Percentiles rank a stretch among this genome's conserved stretches.
phyloP scores from a whole-genome alignment of 176 grass and related monocot genomes.

The Elymus sibiricus region DNA sequence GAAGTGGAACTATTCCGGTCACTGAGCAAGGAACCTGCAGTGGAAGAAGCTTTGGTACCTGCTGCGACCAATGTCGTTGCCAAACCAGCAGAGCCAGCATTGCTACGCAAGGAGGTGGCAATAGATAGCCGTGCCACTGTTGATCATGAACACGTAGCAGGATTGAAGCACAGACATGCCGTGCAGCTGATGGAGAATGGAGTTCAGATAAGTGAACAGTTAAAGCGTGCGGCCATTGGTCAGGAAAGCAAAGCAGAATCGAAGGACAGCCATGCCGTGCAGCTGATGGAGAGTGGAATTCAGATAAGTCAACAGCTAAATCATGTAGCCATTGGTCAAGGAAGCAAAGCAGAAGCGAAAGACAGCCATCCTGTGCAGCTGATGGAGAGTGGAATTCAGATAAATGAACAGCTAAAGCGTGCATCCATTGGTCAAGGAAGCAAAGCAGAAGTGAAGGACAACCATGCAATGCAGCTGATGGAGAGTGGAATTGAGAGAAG shows the following conservation, averaged over 20 bases:
- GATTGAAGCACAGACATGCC: not conserved
- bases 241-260: not conserved
- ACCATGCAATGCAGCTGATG: not conserved
- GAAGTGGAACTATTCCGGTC: not conserved
- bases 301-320: not conserved
- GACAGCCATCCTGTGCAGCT: not conserved
- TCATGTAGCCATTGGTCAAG: not conserved
- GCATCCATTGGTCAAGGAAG: not conserved
- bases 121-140: not conserved
- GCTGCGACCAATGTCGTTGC: not conserved
- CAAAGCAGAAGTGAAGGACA: not conserved
- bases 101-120: not conserved
- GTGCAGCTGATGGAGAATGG: not conserved
- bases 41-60: not conserved
- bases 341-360: not conserved
- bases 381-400: not conserved
- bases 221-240: not conserved
- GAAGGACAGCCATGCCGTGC: not conserved
- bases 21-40: not conserved
- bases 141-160: not conserved
- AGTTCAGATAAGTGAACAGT: not conserved
- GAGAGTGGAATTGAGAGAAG: not conserved
- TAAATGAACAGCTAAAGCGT: not conserved
- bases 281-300: not conserved
- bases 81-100: not conserved